A percentile compares a stretch with the other conserved stretches of the same genome.
Conservation (phyloP, 2,329 filamentous ascomycete species). For the Claviceps spartinae region DNA sequence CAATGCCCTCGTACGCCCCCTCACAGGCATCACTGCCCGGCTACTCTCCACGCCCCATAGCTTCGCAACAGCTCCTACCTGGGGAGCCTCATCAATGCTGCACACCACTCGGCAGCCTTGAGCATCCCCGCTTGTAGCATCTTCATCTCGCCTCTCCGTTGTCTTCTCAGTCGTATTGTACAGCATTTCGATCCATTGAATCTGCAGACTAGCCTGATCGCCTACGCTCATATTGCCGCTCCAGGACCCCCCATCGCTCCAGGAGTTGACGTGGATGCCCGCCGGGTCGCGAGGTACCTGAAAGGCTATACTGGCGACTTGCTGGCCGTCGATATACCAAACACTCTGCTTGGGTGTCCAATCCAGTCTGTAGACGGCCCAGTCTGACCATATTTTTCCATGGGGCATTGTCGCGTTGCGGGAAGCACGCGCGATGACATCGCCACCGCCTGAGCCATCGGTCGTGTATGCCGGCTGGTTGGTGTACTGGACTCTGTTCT, state of each 20-base stretch:
- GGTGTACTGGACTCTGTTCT: constrained; percentile 37
- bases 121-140: not conserved
- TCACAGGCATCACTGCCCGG: not conserved
- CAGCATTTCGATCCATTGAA: constrained; percentile 50
- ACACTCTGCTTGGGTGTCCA: constrained; percentile 27
- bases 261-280: constrained; percentile 43
- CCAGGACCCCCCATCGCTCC: constrained; percentile 48
- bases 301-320: constrained; percentile 38
- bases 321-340: constrained; percentile 41
- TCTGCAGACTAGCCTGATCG: constrained; percentile 38
- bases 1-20: not conserved
- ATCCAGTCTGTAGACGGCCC: constrained; percentile 37
- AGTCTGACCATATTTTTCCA: constrained; percentile 34
- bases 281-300: constrained; percentile 40
- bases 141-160: not conserved
- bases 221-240: constrained; percentile 42
- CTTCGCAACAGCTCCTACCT: constrained; percentile 12
- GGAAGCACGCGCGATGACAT: constrained; percentile 32
- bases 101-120: constrained; percentile 17
- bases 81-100: constrained; percentile 20
- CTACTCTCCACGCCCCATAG: constrained; percentile 12
- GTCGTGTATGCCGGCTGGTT: constrained; percentile 41
- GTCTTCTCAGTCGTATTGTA: constrained; percentile 29
- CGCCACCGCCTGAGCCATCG: constrained; percentile 16
- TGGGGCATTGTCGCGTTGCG: constrained; percentile 32